These are phyloP conservation scores for Aspergillus unguis DNA, from an alignment of 2,329 filamentous ascomycete species.

Conservation along the genomic window DNA sequence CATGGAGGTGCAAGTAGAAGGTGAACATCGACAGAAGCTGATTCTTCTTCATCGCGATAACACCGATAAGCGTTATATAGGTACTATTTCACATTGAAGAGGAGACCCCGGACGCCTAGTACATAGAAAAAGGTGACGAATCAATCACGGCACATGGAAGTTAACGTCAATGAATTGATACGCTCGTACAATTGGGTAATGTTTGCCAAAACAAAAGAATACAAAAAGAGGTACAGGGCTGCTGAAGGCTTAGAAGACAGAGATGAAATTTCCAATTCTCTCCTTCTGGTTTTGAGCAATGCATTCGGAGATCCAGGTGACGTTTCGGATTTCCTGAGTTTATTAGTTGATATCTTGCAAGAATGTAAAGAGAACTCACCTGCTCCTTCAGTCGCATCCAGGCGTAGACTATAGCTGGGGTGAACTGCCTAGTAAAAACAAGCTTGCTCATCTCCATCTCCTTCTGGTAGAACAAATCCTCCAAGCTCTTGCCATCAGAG, in stretches of 20 bases:
- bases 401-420: conserved; percentile 88
- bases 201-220: conserved; percentile 18
- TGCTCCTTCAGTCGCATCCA: conserved; percentile 98
- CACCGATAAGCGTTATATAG: conserved; percentile 16
- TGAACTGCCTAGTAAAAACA: conserved; percentile 94
- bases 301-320: conserved; percentile 99
- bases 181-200: conserved; percentile 36
- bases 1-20: not conserved
- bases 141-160: conserved; percentile 16
- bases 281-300: conserved; percentile 99
- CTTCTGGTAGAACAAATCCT: conserved; percentile 98
- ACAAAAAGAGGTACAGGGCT: not conserved
- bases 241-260: conserved; percentile 68
- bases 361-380: conserved; percentile 52
- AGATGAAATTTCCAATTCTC: conserved; percentile 97
- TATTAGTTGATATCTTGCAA: conserved; percentile 23
- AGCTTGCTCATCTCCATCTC: conserved; percentile 98
- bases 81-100: conserved; percentile 28
- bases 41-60: conserved; percentile 9
- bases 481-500: conserved; percentile 80
- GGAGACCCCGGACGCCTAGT: conserved; percentile 27
- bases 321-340: conserved; percentile 91
- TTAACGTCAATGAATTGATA: conserved; percentile 23
- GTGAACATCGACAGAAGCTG: not conserved
- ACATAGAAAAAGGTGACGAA: conserved; percentile 11